Evolutionary conservation across 441 rosid species (phyloP), one percentile per base, ranked within the genome.

Genomic region (Adansonia madagascariensis): DNA sequence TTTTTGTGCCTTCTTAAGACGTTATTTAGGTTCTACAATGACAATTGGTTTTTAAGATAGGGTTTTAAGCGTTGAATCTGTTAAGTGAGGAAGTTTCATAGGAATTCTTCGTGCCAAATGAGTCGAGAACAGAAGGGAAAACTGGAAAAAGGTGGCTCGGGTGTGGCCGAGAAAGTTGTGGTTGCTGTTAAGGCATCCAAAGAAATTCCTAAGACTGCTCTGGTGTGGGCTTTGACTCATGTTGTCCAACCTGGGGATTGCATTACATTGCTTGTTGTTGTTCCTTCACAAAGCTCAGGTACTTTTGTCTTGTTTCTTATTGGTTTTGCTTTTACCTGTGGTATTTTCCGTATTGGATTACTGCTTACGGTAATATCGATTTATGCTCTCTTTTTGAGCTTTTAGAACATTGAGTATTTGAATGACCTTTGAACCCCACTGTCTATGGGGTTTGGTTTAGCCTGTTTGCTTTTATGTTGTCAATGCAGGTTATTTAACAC

Each of bases 201-300:
- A 86, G 99, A 97, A 86, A 94, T 94, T 71, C 92, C 99, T 1
- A 94, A 91, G 84, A 88, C 90, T 73, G 99, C 98, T 46, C 75
- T 97, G 77, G 92, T 86, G 60, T 97, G 99, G 99, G 95, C 99
- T 81, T 86, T 97, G 92, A 97, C 98, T 81, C 99, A 97, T 86
- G 97, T 97, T 79, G 98, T 89, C 80, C 97, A 92, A 70, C 97
- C 98, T 80, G 98, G 98, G 46, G 97, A 97, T 78, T 90, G 93
- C 89, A 97, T 97, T 68, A 94, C 98, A 3, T 87, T 97, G 65
- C 89, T 97, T 52, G 98, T 94, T 73, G 97, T 97, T 75, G 92
- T 94, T 55, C 92, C 98, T 80, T 86, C 95, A 67, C 94, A 88
- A 6, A 81, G 87, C 82, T 83, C 97, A 8, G 92, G 99, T 94